Evolutionary conservation across 805 yeast species (phyloP).

Genomic region (Wickerhamiella musiphila): DNA sequence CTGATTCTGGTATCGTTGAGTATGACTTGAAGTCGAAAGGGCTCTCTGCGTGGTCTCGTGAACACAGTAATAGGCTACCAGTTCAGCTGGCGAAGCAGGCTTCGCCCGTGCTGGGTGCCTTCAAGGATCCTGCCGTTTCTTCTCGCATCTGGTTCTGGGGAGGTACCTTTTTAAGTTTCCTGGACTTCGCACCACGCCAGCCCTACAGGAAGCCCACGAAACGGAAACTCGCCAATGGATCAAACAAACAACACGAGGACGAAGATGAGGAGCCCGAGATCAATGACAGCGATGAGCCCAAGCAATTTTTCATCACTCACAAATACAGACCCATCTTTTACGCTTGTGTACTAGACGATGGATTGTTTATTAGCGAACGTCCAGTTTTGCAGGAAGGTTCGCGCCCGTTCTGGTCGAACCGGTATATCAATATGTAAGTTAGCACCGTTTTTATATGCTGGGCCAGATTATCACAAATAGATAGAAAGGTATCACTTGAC

Average conservation of each 20-base stretch:
- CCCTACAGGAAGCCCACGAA: slow-evolving; percentile 27
- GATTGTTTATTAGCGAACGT: slow-evolving; percentile 60
- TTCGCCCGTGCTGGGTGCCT: slow-evolving; percentile 62
- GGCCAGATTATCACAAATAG: no score
- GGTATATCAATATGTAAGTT: slow-evolving; percentile 12
- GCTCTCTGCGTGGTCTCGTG: slow-evolving; percentile 60
- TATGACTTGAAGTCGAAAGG: slow-evolving; percentile 28
- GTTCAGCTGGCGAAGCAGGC: slow-evolving; percentile 35
- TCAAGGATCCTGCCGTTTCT: slow-evolving; percentile 27
- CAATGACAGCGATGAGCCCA: slow-evolving; percentile 22
- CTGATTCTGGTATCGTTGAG: slow-evolving; percentile 62
- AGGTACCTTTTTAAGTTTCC: slow-evolving; percentile 57
- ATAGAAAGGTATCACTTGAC: no score
- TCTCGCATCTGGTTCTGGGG: slow-evolving; percentile 74
- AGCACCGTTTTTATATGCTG: no score
- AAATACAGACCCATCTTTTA: slow-evolving; percentile 58
- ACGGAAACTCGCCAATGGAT: slow-evolving; percentile 19
- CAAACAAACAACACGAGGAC: slow-evolving; percentile 14
- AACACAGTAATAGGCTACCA: slow-evolving; percentile 62
- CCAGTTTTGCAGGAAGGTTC: slow-evolving; percentile 36
- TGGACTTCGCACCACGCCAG: slow-evolving; percentile 44
- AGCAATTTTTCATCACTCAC: slow-evolving; percentile 36
- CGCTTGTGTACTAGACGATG: slow-evolving; percentile 31
- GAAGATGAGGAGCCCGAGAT: slow-evolving; percentile 16
- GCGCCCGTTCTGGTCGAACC: slow-evolving; percentile 24